Percentiles rank a stretch among this genome's conserved stretches.
These are phyloP conservation scores for Mortierella sp. DNA, from an alignment of 371 early-diverging fungal species.

Conservation along the genomic window DNA sequence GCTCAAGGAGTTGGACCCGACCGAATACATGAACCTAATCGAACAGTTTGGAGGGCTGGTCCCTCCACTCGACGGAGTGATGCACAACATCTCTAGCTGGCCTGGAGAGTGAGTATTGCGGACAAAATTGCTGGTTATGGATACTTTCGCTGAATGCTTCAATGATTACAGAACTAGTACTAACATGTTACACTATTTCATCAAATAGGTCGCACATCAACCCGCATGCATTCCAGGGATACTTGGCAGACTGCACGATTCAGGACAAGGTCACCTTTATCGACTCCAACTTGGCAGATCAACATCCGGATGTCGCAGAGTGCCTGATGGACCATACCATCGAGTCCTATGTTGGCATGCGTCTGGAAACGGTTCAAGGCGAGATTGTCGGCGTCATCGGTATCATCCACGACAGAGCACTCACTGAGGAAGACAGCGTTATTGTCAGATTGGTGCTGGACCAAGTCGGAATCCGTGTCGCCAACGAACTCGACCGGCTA, in stretches of 20 bases:
- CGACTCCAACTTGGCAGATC: slow-evolving; percentile 23
- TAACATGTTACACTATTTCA: background rate
- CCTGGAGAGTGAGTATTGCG: slow-evolving; percentile 41
- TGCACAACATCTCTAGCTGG: slow-evolving; percentile 56
- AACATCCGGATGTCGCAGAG: slow-evolving; percentile 39
- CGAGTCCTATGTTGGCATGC: slow-evolving; percentile 50
- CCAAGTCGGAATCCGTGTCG: slow-evolving; percentile 56
- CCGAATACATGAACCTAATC: slow-evolving; percentile 45
- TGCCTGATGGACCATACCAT: slow-evolving; percentile 43
- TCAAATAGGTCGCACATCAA: slow-evolving; percentile 35
- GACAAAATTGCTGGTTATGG: too few relatives aligned
- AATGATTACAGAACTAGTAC: background rate
- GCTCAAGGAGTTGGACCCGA: slow-evolving; percentile 52
- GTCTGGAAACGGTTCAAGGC: slow-evolving; percentile 49
- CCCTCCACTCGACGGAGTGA: slow-evolving; percentile 53
- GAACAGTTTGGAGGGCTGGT: slow-evolving; percentile 54
- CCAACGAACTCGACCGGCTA: slow-evolving; percentile 64
- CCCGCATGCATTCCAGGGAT: slow-evolving; percentile 54
- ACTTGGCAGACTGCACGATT: slow-evolving; percentile 48
- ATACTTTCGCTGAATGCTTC: too few relatives aligned
- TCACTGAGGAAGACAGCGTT: slow-evolving; percentile 35
- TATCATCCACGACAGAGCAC: slow-evolving; percentile 43
- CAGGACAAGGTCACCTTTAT: slow-evolving; percentile 41
- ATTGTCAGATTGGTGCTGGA: slow-evolving; percentile 53
- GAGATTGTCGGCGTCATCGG: slow-evolving; percentile 55